A percentile compares a stretch with the other conserved stretches of the same genome.
Conservation (phyloP, 495 filamentous ascomycete species). For the Arthonia radiata region DNA sequence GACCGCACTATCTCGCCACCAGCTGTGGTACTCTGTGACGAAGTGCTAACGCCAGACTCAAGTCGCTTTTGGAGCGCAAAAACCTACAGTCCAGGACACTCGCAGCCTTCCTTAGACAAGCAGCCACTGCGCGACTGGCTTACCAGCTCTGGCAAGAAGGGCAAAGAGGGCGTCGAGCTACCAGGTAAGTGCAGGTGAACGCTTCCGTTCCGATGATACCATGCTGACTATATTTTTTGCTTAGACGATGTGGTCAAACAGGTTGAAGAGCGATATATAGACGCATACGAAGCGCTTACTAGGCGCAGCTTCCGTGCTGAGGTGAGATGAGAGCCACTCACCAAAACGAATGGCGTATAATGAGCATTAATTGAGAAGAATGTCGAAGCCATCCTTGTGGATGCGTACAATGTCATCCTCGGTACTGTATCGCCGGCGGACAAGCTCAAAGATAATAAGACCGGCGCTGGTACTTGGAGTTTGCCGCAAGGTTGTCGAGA, state of each 20-base stretch:
- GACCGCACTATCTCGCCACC: conserved; percentile 36
- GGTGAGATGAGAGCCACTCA: too few relatives aligned
- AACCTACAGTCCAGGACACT: conserved; percentile 41
- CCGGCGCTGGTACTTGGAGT: conserved; percentile 78
- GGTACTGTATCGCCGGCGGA: conserved; percentile 53
- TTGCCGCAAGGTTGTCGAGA: conserved; percentile 48
- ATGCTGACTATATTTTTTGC: too few relatives aligned
- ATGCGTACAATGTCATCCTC: conserved; percentile 39
- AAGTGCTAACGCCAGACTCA: conserved; percentile 58
- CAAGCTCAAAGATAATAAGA: conserved; percentile 70
- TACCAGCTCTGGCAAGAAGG: conserved; percentile 39
- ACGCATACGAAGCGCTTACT: too few relatives aligned
- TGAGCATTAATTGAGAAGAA: conserved; percentile 34
- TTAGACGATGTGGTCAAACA: too few relatives aligned
- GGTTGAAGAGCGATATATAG: too few relatives aligned
- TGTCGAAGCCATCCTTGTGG: conserved; percentile 45
- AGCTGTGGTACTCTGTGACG: conserved; percentile 68
- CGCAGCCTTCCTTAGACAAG: conserved; percentile 74
- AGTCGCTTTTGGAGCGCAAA: conserved; percentile 74
- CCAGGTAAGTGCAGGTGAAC: too few relatives aligned
- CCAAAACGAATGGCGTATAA: too few relatives aligned
- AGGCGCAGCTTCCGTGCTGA: too few relatives aligned
- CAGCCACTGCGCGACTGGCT: conserved; percentile 81
- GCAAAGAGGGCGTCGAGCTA: conserved; percentile 41
- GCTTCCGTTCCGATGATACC: too few relatives aligned